Evolutionary conservation across 2,329 filamentous ascomycete species (phyloP), one percentile per base, ranked within the genome.

Genomic region (Byssochlamys sp.): DNA sequence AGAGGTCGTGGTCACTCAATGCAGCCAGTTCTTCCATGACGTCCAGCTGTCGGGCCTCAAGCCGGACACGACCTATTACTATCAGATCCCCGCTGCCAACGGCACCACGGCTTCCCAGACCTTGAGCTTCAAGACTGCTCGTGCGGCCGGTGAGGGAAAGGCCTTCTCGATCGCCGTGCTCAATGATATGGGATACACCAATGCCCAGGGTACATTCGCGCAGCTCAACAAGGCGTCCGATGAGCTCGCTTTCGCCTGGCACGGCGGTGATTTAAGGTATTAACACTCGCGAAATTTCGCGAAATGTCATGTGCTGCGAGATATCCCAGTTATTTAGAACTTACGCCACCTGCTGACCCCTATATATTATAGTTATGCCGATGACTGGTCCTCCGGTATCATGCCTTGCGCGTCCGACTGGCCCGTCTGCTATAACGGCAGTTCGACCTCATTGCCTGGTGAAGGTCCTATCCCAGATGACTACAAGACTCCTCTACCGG

Each of bases 111-210:
- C 69, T 45, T 80, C 79, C 1, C 69, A 75, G 0, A 67, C 78
- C 14, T 63, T 79, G 57, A 75, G 65, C 60, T 81, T 81, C 70
- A 77, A 67, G 24, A 80, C 78, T 2, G 74, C 77, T 25, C 73
- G 70, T 2, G 71, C 70, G 6, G 72, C 76, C 27, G 79, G 79
- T 54, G 73, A 78, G 58, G 57, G 61, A 0, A 69, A 63, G 4
- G 62, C 69, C 10, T 81, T 81, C 65, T 71, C 69, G 4, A 67
- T 80, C 12, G 78, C 77, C 24, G 74, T 81, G 1, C 60, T 81
- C 45, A 79, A 79, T 59, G 79, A 81, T 59, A 80, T 81, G 79
- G 79, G 79, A 6, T 80, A 80, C 67, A 80, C 77, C 51, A 81
- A 81, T 54, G 79, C 78, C 19, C 65, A 70, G 1, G 79, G 79